Percentiles rank a stretch among this genome's conserved stretches.
Conservation (phyloP, 805 yeast genomes). For the Ogataea methylovora region DNA sequence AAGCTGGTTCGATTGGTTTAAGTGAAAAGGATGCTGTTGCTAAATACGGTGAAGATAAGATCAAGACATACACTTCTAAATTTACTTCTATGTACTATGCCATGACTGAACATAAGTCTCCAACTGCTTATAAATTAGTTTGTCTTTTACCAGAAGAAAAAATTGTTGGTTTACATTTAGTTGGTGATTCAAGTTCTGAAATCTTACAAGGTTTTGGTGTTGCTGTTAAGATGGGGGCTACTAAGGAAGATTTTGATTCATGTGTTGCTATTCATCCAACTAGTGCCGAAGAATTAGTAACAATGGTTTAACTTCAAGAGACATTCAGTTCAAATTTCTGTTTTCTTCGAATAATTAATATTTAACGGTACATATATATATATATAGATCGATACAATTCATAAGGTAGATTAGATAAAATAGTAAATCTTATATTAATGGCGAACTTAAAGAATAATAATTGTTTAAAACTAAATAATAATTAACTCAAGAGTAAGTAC, state of each 20-base stretch:
- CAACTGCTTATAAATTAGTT: conserved; percentile 80
- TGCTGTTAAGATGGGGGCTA: conserved; percentile 98
- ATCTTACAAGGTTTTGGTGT: conserved; percentile 98
- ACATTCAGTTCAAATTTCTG: no score
- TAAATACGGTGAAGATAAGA: conserved; percentile 69
- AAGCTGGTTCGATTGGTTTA: conserved; percentile 90
- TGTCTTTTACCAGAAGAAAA: conserved; percentile 71
- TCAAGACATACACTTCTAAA: conserved; percentile 75
- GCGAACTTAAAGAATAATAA: no score
- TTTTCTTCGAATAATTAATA: no score
- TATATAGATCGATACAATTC: no score
- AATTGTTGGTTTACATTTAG: conserved; percentile 90
- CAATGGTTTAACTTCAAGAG: conserved; percentile 39
- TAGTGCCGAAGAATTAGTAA: conserved; percentile 94
- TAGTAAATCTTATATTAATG: no score
- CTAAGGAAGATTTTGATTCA: conserved; percentile 89
- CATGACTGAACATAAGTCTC: conserved; percentile 73
- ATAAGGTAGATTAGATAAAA: no score
- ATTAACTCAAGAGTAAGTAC: conserved; percentile 36
- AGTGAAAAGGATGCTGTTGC: conserved; percentile 70
- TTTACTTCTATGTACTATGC: conserved; percentile 94
- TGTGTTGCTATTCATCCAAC: conserved; percentile 99
- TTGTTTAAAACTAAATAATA: no score
- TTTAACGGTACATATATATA: no score
- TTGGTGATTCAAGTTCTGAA: conserved; percentile 88